A percentile compares a stretch with the other conserved stretches of the same genome.
Evolutionary conservation across 1,284 basidiomycete genomes (phyloP).

Genomic region (Ustilago hordei): DNA sequence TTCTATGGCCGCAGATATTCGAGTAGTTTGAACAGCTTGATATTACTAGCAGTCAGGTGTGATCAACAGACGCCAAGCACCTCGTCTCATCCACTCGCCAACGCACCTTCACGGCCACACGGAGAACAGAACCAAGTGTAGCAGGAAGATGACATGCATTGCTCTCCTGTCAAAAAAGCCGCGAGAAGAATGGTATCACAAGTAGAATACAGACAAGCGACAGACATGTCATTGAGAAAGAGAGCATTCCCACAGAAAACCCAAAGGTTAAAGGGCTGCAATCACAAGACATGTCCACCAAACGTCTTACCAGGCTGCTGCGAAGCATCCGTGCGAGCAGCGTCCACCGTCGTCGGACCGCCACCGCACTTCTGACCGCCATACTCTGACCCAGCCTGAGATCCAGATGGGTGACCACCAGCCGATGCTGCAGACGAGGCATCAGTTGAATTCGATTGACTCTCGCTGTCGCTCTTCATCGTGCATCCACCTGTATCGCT

Average conservation of each 20-base stretch:
- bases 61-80: background rate
- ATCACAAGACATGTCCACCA: constrained; percentile 44
- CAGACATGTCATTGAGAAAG: background rate
- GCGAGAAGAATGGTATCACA: background rate
- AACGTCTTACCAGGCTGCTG: constrained; percentile 22
- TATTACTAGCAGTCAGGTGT: too few relatives aligned
- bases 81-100: too few relatives aligned
- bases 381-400: constrained; percentile 16
- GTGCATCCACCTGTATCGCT: constrained; percentile 57
- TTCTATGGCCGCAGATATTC: constrained; percentile 80
- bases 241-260: background rate
- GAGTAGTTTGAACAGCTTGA: background rate
- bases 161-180: background rate
- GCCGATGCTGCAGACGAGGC: constrained; percentile 15
- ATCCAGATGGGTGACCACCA: background rate
- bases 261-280: background rate
- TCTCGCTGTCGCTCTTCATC: constrained; percentile 29
- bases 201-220: background rate
- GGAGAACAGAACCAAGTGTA: background rate
- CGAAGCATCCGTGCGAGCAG: background rate
- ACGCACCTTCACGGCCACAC: too few relatives aligned
- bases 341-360: background rate
- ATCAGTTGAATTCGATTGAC: constrained; percentile 39
- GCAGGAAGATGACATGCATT: background rate
- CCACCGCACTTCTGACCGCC: constrained; percentile 11